Evolutionary conservation across 2,329 filamentous ascomycete species (phyloP).

Genomic region (Orbilia oligospora): DNA sequence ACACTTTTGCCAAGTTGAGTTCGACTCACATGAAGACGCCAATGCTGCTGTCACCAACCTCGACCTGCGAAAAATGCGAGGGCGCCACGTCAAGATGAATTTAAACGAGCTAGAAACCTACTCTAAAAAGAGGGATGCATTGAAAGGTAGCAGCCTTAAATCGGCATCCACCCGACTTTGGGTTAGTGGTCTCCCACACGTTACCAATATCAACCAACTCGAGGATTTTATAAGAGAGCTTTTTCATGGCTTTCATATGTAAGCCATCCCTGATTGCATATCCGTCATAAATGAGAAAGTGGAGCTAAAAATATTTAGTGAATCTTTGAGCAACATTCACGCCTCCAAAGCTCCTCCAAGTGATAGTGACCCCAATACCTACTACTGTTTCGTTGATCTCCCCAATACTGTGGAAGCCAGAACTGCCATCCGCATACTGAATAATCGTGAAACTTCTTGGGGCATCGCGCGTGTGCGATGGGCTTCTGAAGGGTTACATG

Average conservation of each 20-base stretch:
- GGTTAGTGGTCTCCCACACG: slow-evolving; percentile 44
- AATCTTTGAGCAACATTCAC: slow-evolving; percentile 33
- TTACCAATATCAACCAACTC: slow-evolving; percentile 48
- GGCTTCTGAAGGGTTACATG: slow-evolving; percentile 28
- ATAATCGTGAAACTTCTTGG: slow-evolving; percentile 51
- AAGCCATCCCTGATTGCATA: not conserved
- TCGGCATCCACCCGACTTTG: slow-evolving; percentile 37
- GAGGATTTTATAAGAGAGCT: slow-evolving; percentile 48
- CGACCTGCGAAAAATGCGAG: slow-evolving; percentile 35
- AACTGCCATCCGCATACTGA: slow-evolving; percentile 44
- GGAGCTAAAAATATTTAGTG: slow-evolving; percentile 17
- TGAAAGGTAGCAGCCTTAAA: not conserved
- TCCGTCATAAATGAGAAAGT: not conserved
- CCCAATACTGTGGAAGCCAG: slow-evolving; percentile 28
- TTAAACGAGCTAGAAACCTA: not conserved
- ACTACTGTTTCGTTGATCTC: slow-evolving; percentile 50
- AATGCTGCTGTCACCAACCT: slow-evolving; percentile 9
- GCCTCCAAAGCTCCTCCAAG: not conserved
- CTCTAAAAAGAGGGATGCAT: not conserved
- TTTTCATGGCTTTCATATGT: slow-evolving; percentile 53
- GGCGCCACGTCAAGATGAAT: slow-evolving; percentile 36
- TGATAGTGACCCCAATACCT: not conserved
- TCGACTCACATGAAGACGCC: slow-evolving; percentile 27
- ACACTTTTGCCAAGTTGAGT: slow-evolving; percentile 43
- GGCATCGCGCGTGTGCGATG: slow-evolving; percentile 44